Evolutionary conservation across 2,329 filamentous ascomycete genomes (phyloP), one percentile per base, ranked within the genome.

Genomic region (Cryphonectria parasitica): DNA sequence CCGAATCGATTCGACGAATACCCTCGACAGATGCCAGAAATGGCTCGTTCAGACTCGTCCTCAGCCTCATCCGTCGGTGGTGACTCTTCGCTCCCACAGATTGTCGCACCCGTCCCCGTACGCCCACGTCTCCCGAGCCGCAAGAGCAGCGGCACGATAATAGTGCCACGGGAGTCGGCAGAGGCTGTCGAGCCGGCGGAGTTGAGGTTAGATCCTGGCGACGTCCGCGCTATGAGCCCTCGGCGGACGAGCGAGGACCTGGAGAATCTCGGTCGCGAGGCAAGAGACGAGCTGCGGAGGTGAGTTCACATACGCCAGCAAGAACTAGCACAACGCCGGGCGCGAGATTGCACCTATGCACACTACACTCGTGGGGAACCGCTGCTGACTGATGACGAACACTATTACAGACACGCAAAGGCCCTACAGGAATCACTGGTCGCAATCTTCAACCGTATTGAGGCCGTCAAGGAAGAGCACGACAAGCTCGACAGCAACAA

Each of bases 401-500:
- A 69, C 64, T 45, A 64, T 63, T 39, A 41, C 77, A 97, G 95
- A 80, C 94, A 98, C 82, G 95, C 95, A 71, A 93, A 94, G 80
- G 89, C 90, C 63, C 85, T 98, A 39, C 96, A 99, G 81, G 93
- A 94, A 68, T 97, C 94, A 39, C 89, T 99, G 45, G 86, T 97
- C 73, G 93, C 92, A 73, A 92, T 98, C 60, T 94, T 97, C 75
- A 93, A 97, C 81, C 92, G 94, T 66, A 97, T 98, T 79, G 96
- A 99, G 78, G 93, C 93, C 41, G 95, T 98, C 74, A 93, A 94
- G 80, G 91, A 92, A 76, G 95, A 98, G 79, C 95, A 99, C 79
- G 94, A 98, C 83, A 98, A 97, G 82, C 89, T 99, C 68, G 95
- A 98, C 81, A 96, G 88, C 80, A 95, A 98, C 80, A 99, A 99